Evolutionary conservation across 2,329 filamentous ascomycete genomes (phyloP), one percentile per base, ranked within the genome.

Genomic region (Ophidiomyces ophidiicola): DNA sequence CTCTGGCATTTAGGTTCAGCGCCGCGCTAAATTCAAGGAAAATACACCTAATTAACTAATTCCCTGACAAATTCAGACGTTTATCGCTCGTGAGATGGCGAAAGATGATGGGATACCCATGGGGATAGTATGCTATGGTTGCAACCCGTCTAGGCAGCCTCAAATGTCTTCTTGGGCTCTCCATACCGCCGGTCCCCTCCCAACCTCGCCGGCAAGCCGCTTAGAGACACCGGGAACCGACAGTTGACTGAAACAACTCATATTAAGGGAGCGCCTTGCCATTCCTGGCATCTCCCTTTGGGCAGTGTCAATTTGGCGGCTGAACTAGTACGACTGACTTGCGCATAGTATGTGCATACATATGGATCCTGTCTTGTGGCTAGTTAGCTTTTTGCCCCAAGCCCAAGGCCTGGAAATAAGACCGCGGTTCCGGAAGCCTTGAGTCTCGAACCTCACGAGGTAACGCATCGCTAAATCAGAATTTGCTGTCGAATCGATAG

Each of bases 1-100:
- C 50, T 56, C 32, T 62, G 46, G 52, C 43, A 53, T 51, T 48
- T 48, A 54, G 54, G 54, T 61, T 49, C 23, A 15, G 50, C 55
- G 44, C 56, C 47, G 47, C 57, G 53, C 58, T 62, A 62, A 46
- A 31, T 28, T 5, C 14, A 6, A 18, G 32, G n/a, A n/a, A n/a
- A n/a, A n/a, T n/a, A n/a, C n/a, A n/a, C n/a, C 24, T 26, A n/a
- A n/a, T n/a, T n/a, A 26, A 26, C 24, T n/a, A 26, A 26, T 26
- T 26, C 24, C n/a, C 7, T n/a, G 7, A 26, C 24, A 7, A 26
- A 26, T 26, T n/a, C 24, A 7, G 6, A 7, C 24, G 24, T n/a
- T n/a, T n/a, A n/a, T n/a, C n/a, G n/a, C n/a, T n/a, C n/a, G n/a
- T n/a, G n/a, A n/a, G n/a, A n/a, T n/a, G n/a, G n/a, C n/a, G n/a